A percentile compares a stretch with the other conserved stretches of the same genome.
Conservation (phyloP, 225 moss, liverwort and hornwort genomes). For the Sphagnum tenellum region DNA sequence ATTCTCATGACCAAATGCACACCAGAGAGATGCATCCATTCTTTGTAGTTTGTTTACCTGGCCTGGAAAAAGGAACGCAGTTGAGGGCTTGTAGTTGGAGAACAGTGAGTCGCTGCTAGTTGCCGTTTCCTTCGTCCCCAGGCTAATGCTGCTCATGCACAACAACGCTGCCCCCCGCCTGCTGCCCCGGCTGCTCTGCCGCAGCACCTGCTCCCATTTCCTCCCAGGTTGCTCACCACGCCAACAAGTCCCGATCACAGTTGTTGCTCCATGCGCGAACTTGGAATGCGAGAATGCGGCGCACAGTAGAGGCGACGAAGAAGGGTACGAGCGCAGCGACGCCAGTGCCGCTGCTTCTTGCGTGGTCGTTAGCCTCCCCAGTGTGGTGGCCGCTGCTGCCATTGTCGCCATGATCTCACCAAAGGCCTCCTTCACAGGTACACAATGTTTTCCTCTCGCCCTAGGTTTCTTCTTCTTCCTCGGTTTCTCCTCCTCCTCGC, state of each 20-base stretch:
- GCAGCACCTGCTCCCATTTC: not conserved
- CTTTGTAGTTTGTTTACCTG: conserved; percentile 29
- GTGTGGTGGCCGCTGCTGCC: conserved; percentile 22
- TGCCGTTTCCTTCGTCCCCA: conserved; percentile 13
- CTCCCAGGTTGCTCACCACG: too few species aligned
- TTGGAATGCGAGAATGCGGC: conserved; percentile 4
- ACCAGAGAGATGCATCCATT: not conserved
- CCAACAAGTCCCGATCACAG: not conserved
- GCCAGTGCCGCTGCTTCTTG: conserved; percentile 22
- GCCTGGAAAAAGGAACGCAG: conserved; percentile 89
- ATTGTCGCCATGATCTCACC: conserved; percentile 8
- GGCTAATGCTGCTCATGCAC: conserved; percentile 53
- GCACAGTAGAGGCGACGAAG: conserved; percentile 20
- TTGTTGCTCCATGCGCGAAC: conserved; percentile 1
- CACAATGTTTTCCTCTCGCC: too few species aligned
- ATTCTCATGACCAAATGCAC: not conserved
- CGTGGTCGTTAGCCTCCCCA: conserved; percentile 25
- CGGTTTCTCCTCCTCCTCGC: too few species aligned
- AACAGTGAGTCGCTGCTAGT: conserved; percentile 47
- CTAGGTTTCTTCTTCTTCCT: too few species aligned
- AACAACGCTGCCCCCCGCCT: conserved; percentile 21
- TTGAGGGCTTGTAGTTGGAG: conserved; percentile 64
- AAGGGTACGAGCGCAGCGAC: conserved; percentile 28
- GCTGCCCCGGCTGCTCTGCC: not conserved
- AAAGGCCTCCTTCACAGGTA: too few species aligned